A percentile compares a stretch with the other conserved stretches of the same genome.
phyloP scores from a whole-genome alignment of 306 rosid genomes.

The Inga leiocalycina region DNA sequence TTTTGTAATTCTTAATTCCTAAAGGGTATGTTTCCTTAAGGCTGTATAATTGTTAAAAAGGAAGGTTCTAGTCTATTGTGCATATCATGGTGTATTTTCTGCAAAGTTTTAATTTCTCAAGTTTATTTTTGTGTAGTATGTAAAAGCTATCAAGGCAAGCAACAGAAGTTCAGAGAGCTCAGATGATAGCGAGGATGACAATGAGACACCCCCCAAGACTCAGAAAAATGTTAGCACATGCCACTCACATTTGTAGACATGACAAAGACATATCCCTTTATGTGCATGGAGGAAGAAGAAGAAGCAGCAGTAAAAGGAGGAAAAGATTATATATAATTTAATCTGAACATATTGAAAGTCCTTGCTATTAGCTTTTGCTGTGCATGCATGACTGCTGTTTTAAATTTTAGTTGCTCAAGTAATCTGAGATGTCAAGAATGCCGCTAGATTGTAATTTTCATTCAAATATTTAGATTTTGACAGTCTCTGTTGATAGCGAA shows the following conservation, averaged over 20 bases:
- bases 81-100: not conserved
- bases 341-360: too few relatives aligned
- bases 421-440: too few relatives aligned
- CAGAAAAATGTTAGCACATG: slow-evolving; percentile 44
- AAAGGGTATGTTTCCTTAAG: slow-evolving; percentile 24
- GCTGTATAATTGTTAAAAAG: slow-evolving; percentile 26
- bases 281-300: too few relatives aligned
- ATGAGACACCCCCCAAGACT: slow-evolving; percentile 46
- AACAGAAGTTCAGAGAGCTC: slow-evolving; percentile 33
- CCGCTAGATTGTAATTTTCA: too few relatives aligned
- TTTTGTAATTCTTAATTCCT: not conserved
- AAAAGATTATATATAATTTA: too few relatives aligned
- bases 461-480: too few relatives aligned
- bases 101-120: not conserved
- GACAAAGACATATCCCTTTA: too few relatives aligned
- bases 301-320: too few relatives aligned
- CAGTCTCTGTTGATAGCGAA: too few relatives aligned
- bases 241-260: not conserved
- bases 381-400: too few relatives aligned
- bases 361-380: too few relatives aligned
- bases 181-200: slow-evolving; percentile 50
- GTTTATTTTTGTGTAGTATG: not conserved
- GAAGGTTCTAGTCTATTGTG: slow-evolving; percentile 30
- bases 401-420: too few relatives aligned
- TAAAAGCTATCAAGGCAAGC: not conserved